Evolutionary conservation across 2,329 filamentous ascomycete genomes (phyloP).

Genomic region (Trichoderma guizhouense): DNA sequence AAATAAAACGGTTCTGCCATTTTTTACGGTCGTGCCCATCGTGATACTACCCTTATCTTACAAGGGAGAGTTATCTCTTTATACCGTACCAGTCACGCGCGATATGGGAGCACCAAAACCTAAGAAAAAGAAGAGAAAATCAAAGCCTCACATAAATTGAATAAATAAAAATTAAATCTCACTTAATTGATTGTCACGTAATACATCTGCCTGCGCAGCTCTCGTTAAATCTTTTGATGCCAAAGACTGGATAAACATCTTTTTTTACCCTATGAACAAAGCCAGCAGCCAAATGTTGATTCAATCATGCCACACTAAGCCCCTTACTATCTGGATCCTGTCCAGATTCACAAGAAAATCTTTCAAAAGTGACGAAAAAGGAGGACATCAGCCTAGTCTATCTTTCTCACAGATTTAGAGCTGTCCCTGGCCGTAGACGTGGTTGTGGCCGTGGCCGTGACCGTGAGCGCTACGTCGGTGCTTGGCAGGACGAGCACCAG

Average conservation of each 20-base stretch:
- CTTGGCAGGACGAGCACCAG: slow-evolving; percentile 21
- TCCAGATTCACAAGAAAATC: slow-evolving; percentile 31
- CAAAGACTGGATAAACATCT: slow-evolving; percentile 31
- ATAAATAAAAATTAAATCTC: slow-evolving; percentile 12
- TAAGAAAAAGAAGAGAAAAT: background rate
- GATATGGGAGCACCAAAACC: background rate
- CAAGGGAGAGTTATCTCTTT: background rate
- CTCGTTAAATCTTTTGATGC: slow-evolving; percentile 33
- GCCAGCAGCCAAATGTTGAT: slow-evolving; percentile 34
- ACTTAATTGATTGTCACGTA: slow-evolving; percentile 15
- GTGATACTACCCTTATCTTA: background rate
- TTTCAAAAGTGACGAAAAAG: slow-evolving; percentile 17
- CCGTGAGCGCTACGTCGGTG: slow-evolving; percentile 38
- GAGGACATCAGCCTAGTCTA: background rate
- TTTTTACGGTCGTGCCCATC: background rate
- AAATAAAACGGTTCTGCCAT: background rate
- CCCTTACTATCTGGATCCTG: slow-evolving; percentile 34
- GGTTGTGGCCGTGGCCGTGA: slow-evolving; percentile 33
- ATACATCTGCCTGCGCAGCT: slow-evolving; percentile 29
- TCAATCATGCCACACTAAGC: slow-evolving; percentile 32
- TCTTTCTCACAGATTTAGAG: slow-evolving; percentile 23
- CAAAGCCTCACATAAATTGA: background rate
- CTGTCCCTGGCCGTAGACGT: slow-evolving; percentile 38
- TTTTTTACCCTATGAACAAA: slow-evolving; percentile 33
- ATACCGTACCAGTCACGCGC: background rate